Evolutionary conservation across 2,329 filamentous ascomycete genomes (phyloP).

Genomic region (Diaporthe batatas): DNA sequence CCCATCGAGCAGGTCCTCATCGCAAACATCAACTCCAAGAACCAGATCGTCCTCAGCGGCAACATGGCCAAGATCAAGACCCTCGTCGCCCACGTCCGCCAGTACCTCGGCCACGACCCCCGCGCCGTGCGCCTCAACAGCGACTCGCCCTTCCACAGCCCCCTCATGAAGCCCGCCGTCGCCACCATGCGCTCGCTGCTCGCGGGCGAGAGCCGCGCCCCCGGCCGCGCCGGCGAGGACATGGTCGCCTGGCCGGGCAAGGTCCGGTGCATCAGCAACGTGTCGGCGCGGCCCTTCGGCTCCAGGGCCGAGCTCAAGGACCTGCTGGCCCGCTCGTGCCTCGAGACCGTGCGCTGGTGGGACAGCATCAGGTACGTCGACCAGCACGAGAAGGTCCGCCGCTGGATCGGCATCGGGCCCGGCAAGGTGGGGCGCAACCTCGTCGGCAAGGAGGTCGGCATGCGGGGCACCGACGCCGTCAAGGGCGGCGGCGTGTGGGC

Average conservation of each 20-base stretch:
- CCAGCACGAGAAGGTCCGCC: slow-evolving; percentile 81
- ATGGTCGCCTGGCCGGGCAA: slow-evolving; percentile 81
- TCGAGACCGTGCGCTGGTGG: slow-evolving; percentile 97
- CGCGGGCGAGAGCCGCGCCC: slow-evolving; percentile 67
- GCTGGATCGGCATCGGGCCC: slow-evolving; percentile 93
- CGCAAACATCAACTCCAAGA: slow-evolving; percentile 95
- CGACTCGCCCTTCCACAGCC: slow-evolving; percentile 91
- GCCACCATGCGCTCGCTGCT: slow-evolving; percentile 79
- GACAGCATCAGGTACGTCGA: slow-evolving; percentile 92
- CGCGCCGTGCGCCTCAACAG: slow-evolving; percentile 87
- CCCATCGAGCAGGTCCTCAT: slow-evolving; percentile 90
- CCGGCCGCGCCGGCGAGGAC: slow-evolving; percentile 68
- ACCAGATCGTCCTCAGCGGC: slow-evolving; percentile 94
- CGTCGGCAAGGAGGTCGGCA: slow-evolving; percentile 94
- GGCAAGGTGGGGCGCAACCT: slow-evolving; percentile 94
- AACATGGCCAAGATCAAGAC: slow-evolving; percentile 86
- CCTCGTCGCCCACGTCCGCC: slow-evolving; percentile 85
- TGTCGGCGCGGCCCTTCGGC: slow-evolving; percentile 82
- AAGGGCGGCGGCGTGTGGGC: slow-evolving; percentile 96
- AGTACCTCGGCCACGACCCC: slow-evolving; percentile 93
- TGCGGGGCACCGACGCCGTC: slow-evolving; percentile 80
- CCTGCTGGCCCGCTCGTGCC: slow-evolving; percentile 81
- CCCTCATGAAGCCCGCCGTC: slow-evolving; percentile 89
- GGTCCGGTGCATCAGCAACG: slow-evolving; percentile 87
- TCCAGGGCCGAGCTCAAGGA: slow-evolving; percentile 82